These are phyloP conservation scores for Hymenoscyphus repandus DNA, from an alignment of 2,329 filamentous ascomycete genomes.

Conservation along the genomic window DNA sequence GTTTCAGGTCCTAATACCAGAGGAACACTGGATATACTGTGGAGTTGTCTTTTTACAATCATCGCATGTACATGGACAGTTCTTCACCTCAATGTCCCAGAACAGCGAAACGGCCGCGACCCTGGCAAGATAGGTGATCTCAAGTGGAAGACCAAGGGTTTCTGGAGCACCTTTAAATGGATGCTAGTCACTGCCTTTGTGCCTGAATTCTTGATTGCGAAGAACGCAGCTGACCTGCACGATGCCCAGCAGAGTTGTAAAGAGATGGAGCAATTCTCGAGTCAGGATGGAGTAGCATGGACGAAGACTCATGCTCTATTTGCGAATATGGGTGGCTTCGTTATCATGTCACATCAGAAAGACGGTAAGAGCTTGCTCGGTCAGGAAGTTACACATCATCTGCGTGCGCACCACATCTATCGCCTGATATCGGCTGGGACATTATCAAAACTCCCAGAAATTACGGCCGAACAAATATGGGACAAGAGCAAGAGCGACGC, in stretches of 20 bases:
- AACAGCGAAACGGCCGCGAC: constrained; percentile 5
- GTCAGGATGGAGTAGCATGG: constrained; percentile 11
- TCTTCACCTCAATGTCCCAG: constrained; percentile 22
- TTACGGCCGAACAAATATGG: constrained; percentile 45
- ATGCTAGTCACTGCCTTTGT: constrained; percentile 11
- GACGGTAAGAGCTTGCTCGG: too few relatives aligned
- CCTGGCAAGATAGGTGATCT: constrained; percentile 1
- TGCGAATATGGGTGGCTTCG: constrained; percentile 19
- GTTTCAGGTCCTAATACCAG: neutral
- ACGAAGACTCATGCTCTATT: constrained; percentile 15
- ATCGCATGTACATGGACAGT: constrained; percentile 21
- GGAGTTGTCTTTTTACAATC: constrained; percentile 15
- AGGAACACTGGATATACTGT: constrained; percentile 3
- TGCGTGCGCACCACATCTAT: too few relatives aligned
- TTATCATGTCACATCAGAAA: neutral
- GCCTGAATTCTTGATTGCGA: constrained; percentile 11
- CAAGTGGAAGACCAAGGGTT: neutral
- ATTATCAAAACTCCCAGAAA: constrained; percentile 9
- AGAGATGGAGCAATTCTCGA: constrained; percentile 3
- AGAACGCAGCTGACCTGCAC: constrained; percentile 4
- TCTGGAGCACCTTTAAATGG: constrained; percentile 7
- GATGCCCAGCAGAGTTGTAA: neutral
- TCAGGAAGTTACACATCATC: too few relatives aligned
- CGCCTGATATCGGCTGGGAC: neutral
- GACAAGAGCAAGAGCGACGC: constrained; percentile 35